Percentiles rank a stretch among this genome's conserved stretches.
Conservation (phyloP, 768 basidiomycete genomes). For the Daedaleopsis nitida region DNA sequence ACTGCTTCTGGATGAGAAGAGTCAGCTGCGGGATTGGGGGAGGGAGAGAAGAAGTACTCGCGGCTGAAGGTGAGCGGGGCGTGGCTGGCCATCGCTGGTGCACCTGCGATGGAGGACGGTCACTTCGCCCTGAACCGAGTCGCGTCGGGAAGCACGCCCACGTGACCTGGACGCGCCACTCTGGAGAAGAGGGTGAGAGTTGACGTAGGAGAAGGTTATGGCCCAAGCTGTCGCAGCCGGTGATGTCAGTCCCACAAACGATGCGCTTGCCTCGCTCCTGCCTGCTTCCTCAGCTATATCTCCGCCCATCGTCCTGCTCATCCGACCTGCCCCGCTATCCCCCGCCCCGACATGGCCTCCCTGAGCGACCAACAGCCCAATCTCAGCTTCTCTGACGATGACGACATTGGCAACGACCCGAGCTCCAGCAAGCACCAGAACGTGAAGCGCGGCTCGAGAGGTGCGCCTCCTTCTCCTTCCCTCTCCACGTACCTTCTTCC, state of each 20-base stretch:
- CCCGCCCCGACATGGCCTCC: constrained; percentile 3
- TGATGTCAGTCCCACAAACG: constrained; percentile 12
- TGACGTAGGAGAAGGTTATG: not conserved
- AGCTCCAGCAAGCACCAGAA: constrained; percentile 14
- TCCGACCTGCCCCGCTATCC: not conserved
- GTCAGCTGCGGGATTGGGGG: not conserved
- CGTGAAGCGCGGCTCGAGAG: constrained; percentile 28
- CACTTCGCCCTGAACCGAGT: too few relatives aligned
- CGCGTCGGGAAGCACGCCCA: constrained; percentile 6
- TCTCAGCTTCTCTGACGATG: constrained; percentile 13
- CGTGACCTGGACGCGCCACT: constrained; percentile 5
- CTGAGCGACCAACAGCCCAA: not conserved
- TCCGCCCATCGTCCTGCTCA: not conserved
- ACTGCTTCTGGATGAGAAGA: constrained; percentile 50
- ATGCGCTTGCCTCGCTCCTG: not conserved
- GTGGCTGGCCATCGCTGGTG: constrained; percentile 15
- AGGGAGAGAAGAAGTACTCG: constrained; percentile 17
- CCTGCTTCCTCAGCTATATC: not conserved
- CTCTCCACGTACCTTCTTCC: not conserved
- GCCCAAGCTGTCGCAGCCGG: not conserved
- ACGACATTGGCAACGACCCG: constrained; percentile 23
- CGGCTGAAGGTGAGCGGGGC: constrained; percentile 36
- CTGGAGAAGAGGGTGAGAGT: too few relatives aligned
- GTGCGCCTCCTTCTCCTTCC: constrained; percentile 5
- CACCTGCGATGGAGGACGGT: too few relatives aligned